Evolutionary conservation across 1,284 basidiomycete species (phyloP).

Genomic region (Meripilus lineatus): DNA sequence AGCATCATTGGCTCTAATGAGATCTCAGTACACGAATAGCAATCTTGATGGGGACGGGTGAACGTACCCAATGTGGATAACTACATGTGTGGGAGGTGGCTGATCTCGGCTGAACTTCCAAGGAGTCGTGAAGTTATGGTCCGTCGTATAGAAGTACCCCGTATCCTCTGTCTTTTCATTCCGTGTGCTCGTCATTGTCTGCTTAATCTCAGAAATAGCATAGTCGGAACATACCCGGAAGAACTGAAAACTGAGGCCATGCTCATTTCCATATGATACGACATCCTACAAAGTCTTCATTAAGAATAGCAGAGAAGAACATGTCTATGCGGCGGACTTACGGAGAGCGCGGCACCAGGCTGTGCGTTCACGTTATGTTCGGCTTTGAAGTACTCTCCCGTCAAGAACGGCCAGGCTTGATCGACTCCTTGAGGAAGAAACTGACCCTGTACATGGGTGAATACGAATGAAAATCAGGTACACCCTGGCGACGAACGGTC

Average conservation of each 20-base stretch:
- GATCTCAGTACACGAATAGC: too few relatives aligned
- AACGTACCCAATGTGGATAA: constrained; percentile 48
- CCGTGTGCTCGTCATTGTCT: neutral
- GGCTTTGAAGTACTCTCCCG: constrained; percentile 47
- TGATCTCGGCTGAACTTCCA: constrained; percentile 49
- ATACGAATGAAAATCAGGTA: constrained; percentile 9
- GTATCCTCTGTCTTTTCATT: constrained; percentile 47
- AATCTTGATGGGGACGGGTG: neutral
- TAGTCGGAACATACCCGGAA: constrained; percentile 31
- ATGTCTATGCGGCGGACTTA: constrained; percentile 18
- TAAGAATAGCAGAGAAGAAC: neutral
- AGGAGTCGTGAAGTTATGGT: constrained; percentile 56
- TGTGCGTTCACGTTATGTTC: constrained; percentile 49
- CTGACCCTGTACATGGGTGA: constrained; percentile 38
- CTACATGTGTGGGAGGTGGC: constrained; percentile 44
- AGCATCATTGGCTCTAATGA: constrained; percentile 42
- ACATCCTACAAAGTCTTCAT: constrained; percentile 37
- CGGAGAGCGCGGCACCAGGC: constrained; percentile 47
- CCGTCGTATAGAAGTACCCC: constrained; percentile 46
- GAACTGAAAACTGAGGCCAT: constrained; percentile 49
- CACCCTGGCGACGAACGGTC: neutral
- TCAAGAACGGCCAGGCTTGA: constrained; percentile 55
- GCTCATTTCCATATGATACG: constrained; percentile 50
- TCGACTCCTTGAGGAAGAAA: constrained; percentile 47
- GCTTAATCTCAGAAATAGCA: neutral